Base-by-base conservation (phyloP, 495 filamentous ascomycete genomes). In the Penicillium simplicissimum region DNA sequence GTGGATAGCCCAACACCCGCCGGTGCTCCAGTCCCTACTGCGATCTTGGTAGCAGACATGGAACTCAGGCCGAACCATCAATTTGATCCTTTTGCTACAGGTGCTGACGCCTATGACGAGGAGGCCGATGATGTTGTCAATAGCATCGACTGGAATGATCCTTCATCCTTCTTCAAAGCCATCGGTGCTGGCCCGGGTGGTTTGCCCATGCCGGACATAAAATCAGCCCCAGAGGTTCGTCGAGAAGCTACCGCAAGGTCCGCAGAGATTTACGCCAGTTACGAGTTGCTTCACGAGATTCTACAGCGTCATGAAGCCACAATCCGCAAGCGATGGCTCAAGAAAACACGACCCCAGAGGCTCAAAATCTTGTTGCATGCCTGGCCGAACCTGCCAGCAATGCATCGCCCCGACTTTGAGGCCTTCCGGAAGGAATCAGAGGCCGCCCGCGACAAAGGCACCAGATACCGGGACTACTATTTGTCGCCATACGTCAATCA, bases 401-500 rank as follows among this genome's bases (percentile, higher is more conserved):
- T 45, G 0, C 83, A 86, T 65, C 79, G 81, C 25, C 82, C 83
- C 3, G 84, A 85, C 60, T 79, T 82, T 61, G 67, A 71, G 17
- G 78, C 76, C 7, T 77, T 81, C 40, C 40, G 40, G n/a, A 43
- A 43, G 40, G 40, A 43, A 7, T 43, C 40, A 43, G 40, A 43
- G 40, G 40, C 40, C 40, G 40, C 21, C n/a, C 40, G n/a, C 17
- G 17, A 43, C 40, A 43, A 17, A 43, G 40, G 40, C 8, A 43
- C 40, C 17, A 43, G 21, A 43, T 43, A 43, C 40, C 40, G 40
- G 3, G 9, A 19, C 13, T 42, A 13, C 9, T 43, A 19, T 21
- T 10, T 43, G 40, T 84, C 79, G 74, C 86, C 85, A 0, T 74
- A 79, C 53, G 81, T 87, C 67, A 89, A 88, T 60, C 74, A 81